A percentile compares a stretch with the other conserved stretches of the same genome.
Conservation (phyloP, 331 rosid species). For the Pyracantha coccinea region DNA sequence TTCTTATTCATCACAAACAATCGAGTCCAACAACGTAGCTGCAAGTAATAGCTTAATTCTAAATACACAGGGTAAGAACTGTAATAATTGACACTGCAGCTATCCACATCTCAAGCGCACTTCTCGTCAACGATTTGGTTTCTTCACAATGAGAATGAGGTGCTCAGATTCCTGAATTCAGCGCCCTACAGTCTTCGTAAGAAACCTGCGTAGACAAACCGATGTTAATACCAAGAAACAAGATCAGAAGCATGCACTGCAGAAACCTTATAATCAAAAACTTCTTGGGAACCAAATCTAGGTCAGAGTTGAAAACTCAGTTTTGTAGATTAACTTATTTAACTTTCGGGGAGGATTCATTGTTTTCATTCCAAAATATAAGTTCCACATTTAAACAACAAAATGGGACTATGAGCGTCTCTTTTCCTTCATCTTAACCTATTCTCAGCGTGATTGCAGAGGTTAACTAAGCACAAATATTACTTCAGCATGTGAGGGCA, state of each 20-base stretch:
- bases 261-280: neutral
- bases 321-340: neutral
- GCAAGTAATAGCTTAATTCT: neutral
- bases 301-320: neutral
- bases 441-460: neutral
- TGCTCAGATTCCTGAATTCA: neutral
- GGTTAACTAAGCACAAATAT: neutral
- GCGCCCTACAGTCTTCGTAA: neutral
- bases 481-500: constrained; percentile 16
- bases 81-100: no score
- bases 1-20: neutral
- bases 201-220: neutral
- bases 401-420: neutral
- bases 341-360: neutral
- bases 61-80: no score
- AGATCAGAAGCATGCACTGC: neutral
- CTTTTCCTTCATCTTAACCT: neutral
- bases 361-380: neutral
- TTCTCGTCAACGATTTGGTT: no score
- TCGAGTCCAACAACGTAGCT: neutral
- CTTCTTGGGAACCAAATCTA: no score
- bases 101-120: no score
- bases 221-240: neutral
- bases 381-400: neutral
- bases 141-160: neutral